Base-by-base conservation (phyloP, 441 rosid genomes). In the Flueggea neowawraea region DNA sequence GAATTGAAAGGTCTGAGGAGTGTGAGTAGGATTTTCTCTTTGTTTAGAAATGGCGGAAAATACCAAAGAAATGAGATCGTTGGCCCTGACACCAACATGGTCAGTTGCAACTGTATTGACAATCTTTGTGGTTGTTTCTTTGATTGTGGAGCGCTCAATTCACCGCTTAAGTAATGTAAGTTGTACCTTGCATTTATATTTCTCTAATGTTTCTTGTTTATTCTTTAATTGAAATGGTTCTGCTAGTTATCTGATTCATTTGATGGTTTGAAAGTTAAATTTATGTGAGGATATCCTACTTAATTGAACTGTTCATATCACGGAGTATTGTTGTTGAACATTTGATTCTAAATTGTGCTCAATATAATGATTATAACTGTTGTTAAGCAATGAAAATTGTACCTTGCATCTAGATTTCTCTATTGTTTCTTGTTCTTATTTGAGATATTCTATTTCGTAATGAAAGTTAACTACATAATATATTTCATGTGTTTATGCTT, bases 61-160 rank as follows among this genome's bases (percentile, higher is more conserved):
- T 41, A 49, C 6, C 28, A 50, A 64, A 28, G 91, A 82, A 70
- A 71, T 67, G 75, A 74, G 95, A 68, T 84, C 96, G 6, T 69
- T 89, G 77, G 95, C 93, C 32, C 72, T 80, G 63, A 89, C 98
- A 10, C 98, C 98, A 54, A 87, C 95, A 58, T 92, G 98, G 98
- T 89, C 96, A 10, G 93, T 89, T 64, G 98, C 98, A 52, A 82
- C 90, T 3, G 98, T 89, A 49, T 66, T 89, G 79, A 84, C 95
- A 6, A 57, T 89, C 52, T 87, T 92, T 64, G 96, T 92, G 13
- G 80, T 71, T 49, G 88, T 89, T 67, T 92, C 98, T 54, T 70
- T 86, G 78, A 71, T 86, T 54, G 94, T 89, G 68, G 96, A 92
- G 70, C 91, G 96, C 52, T 78, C 84, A 14, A 92, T 89, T 68